phyloP scores from a whole-genome alignment of 1,284 basidiomycete species.

The Austroboletus niveus region DNA sequence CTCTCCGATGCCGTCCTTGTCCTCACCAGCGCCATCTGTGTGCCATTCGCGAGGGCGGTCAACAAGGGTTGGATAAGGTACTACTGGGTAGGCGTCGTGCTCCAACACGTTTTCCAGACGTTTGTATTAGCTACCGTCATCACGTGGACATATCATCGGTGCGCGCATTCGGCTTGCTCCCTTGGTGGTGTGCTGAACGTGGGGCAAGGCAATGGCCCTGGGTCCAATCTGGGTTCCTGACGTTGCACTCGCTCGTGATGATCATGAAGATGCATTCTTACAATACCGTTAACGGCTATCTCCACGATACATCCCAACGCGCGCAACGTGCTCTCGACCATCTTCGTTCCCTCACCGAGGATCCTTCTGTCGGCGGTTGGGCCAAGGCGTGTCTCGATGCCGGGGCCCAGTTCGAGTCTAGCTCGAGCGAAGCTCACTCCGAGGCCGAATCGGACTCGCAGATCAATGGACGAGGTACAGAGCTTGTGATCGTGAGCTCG shows the following conservation, averaged over 20 bases:
- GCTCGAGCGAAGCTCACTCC: conserved; percentile 19
- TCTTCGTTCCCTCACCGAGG: conserved; percentile 48
- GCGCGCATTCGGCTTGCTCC: conserved; percentile 6
- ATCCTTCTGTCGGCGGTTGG: conserved; percentile 56
- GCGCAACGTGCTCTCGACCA: conserved; percentile 42
- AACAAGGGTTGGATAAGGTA: conserved; percentile 78
- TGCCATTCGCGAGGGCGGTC: conserved; percentile 81
- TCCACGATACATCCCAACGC: conserved; percentile 57
- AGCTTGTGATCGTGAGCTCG: conserved; percentile 41
- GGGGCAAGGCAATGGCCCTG: conserved; percentile 84
- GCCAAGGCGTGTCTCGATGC: conserved; percentile 53
- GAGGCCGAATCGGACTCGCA: conserved; percentile 25
- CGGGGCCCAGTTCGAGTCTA: conserved; percentile 32
- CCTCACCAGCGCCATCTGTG: conserved; percentile 70
- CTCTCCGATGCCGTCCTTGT: conserved; percentile 85
- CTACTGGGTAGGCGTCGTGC: conserved; percentile 65
- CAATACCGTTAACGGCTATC: conserved; percentile 84
- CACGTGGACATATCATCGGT: conserved; percentile 83
- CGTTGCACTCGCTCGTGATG: conserved; percentile 87
- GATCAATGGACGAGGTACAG: conserved; percentile 31
- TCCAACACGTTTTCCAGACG: conserved; percentile 82
- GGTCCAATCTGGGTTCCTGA: conserved; percentile 97
- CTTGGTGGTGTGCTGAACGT: background rate
- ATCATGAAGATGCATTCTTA: conserved; percentile 99
- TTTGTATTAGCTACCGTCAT: conserved; percentile 67